Evolutionary conservation across 129 eudicot genomes (phyloP).

Genomic region (Arctium lappa): DNA sequence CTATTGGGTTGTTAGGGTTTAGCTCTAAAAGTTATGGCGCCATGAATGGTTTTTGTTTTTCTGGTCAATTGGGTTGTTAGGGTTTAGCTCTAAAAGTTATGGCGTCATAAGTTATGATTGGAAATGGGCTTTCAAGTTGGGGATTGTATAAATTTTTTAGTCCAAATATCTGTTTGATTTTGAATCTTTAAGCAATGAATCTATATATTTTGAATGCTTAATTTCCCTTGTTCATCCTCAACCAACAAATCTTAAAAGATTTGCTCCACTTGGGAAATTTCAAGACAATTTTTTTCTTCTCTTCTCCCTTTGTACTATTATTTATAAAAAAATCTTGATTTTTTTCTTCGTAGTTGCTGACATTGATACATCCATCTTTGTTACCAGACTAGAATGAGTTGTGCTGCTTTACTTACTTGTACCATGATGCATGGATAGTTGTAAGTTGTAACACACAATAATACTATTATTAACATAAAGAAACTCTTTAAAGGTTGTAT

Average conservation of each 20-base stretch:
- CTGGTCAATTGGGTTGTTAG: conserved; percentile 8
- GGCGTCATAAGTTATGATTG: conserved; percentile 10
- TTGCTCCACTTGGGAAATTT: no score
- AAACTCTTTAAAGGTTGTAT: neutral
- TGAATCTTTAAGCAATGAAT: conserved; percentile 16
- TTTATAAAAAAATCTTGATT: conserved; percentile 1
- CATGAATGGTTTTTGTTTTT: conserved; percentile 73
- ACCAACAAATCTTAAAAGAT: neutral
- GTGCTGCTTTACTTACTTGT: conserved; percentile 11
- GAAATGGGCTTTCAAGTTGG: neutral
- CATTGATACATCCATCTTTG: conserved; percentile 13
- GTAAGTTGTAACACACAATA: neutral
- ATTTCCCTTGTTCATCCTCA: neutral
- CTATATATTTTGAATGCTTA: conserved; percentile 22
- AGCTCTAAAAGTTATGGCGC: conserved; percentile 82
- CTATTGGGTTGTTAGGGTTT: conserved; percentile 76
- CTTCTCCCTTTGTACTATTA: neutral
- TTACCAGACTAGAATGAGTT: neutral
- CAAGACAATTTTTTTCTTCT: neutral
- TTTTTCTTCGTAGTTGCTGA: conserved; percentile 12
- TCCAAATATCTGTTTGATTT: conserved; percentile 21
- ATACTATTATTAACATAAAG: neutral
- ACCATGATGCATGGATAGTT: conserved; percentile 15
- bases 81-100: no score
- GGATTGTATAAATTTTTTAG: conserved; percentile 30